Conservation (phyloP, 129 eudicot species). For the Artemisia annua region DNA sequence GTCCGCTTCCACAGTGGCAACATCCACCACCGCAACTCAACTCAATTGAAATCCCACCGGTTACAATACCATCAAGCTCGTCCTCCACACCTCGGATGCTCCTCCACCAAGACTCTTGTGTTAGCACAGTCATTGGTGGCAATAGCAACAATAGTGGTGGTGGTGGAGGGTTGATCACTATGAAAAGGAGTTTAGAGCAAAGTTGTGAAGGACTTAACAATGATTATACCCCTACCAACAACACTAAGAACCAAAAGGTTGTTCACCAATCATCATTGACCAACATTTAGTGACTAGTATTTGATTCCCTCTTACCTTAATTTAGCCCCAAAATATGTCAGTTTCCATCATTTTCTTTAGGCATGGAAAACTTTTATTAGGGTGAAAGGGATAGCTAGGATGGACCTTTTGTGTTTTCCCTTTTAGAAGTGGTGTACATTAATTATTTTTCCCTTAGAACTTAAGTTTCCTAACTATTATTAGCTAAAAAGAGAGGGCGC, state of each 20-base stretch:
- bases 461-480: conserved; percentile 52
- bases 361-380: conserved; percentile 39
- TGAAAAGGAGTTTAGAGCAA: conserved; percentile 45
- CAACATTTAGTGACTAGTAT: conserved; percentile 46
- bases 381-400: conserved; percentile 48
- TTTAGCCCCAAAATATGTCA: conserved; percentile 42
- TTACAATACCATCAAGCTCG: conserved; percentile 51
- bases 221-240: conserved; percentile 38
- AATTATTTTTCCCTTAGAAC: conserved; percentile 47
- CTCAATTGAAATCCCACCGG: conserved; percentile 86
- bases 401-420: conserved; percentile 25
- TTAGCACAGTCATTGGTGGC: conserved; percentile 29
- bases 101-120: conserved; percentile 53
- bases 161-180: conserved; percentile 39
- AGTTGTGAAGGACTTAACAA: conserved; percentile 43
- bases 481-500: conserved; percentile 48
- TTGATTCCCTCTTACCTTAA: conserved; percentile 35
- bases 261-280: conserved; percentile 83
- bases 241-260: conserved; percentile 73
- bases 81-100: conserved; percentile 34
- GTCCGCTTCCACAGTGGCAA: conserved; percentile 96
- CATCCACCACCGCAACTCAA: conserved; percentile 90
- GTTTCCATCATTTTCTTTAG: conserved; percentile 49
- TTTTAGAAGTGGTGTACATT: conserved; percentile 44
- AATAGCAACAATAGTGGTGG: conserved; percentile 1